Base-by-base conservation (phyloP, 495 filamentous ascomycete genomes). In the Achaetomiella virescens region DNA sequence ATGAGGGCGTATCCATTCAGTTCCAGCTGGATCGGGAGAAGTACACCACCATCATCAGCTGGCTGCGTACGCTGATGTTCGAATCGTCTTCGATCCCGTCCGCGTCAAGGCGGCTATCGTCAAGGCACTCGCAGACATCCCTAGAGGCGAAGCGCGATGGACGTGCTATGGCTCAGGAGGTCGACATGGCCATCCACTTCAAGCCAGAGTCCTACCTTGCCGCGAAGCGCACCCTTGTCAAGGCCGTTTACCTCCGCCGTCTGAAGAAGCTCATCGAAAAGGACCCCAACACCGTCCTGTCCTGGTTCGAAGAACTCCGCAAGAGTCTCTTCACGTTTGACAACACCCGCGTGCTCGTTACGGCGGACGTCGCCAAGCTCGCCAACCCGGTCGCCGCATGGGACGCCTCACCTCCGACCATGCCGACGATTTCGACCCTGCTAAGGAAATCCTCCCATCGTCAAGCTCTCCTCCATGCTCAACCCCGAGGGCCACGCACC, bases 101-200 rank as follows among this genome's bases (percentile, higher is more conserved):
- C 81, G 95, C 60, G 78, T 99, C 53, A 84, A 84, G 55, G 85
- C 91, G 0, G 87, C 87, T n/a, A 81, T 91, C n/a, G 81, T 83
- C 18, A 88, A 95, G 67, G 84, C 96, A 24, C 80, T 96, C 7
- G 90, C 91, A 10, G 93, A 97, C 65, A 86, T 99, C 25, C 93
- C 93, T 3, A n/a, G 91, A 97, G 57, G 78, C 86, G 52, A 99
- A 97, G 79, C 85, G 93, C 18, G 87, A 84, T 58, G 93, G 95
- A 24, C 84, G 88, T 56, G 78, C 80, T 58, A 91, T 92, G 88
- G 70, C 79, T 3, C 68, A 68, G 45, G 84, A 88, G n/a, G 87
- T 95, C 8, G 86, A 90, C 58, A 77, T 80, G 48, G 91, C 93
- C 76, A 80, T 95, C 33, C 84, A 92, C 61, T 84, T 86, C 58